Evolutionary conservation across 257 asterid genomes (phyloP), one percentile per base, ranked within the genome.

Genomic region (Thymus mandschuricus): DNA sequence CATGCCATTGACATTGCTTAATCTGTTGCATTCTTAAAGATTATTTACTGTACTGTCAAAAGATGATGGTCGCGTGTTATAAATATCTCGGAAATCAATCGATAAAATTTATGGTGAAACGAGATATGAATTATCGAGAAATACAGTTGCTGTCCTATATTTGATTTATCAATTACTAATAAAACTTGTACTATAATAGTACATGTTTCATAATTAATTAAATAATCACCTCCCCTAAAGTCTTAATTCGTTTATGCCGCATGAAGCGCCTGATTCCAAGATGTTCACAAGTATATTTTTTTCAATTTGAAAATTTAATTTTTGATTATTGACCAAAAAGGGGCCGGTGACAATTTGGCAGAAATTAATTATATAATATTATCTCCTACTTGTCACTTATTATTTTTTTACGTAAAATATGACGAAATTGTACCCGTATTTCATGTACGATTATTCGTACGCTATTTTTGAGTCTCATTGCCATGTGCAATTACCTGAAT

Each of bases 401-500:
- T 72, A 67, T 8, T 7, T 7, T 7, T 0, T 30, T 38, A 73
- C 67, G 73, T 68, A n/a, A 40, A 68, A 38, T n/a, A 72, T 8
- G 55, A 51, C 45, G 54, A 57, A 57, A 56, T 52, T 62, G 56
- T 51, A 45, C 60, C 55, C 55, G 48, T 60, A 8, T 60, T 12
- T 27, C 55, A 59, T 38, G 56, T 51, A 76, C 59, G 41, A 38
- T 38, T 15, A 70, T 44, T 50, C 72, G 59, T 60, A 64, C 55
- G 56, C 62, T 15, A 69, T 62, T 71, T 72, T 72, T 33, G 73
- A 60, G 69, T 75, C 65, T 46, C 60, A 11, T 62, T 67, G 80
- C 79, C 86, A 75, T 78, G 86, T 78, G 86, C 69, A 44, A 3
- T 31, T 58, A 28, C 81, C 78, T 12, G n/a, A 13, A 75, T 72